Evolutionary conservation across 2,329 filamentous ascomycete genomes (phyloP), one percentile per base, ranked within the genome.

Genomic region (Aspergillus sp.): DNA sequence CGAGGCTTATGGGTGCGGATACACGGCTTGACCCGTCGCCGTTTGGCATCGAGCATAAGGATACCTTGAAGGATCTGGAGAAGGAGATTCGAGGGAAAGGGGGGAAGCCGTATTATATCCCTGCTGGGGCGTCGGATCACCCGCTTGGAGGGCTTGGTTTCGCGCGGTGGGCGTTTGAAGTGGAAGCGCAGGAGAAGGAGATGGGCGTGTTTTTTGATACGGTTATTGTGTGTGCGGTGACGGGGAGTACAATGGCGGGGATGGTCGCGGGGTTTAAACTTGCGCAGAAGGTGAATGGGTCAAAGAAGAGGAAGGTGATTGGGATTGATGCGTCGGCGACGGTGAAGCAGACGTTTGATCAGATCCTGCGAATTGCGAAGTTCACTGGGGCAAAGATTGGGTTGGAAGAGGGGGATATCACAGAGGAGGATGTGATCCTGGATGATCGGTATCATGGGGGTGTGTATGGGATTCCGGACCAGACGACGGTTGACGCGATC

Each of bases 201-300:
- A 62, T 84, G 24, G 85, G 84, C 0, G 66, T 89, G 11, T 87
- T 87, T 70, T 90, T 89, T 70, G 85, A 89, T 65, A 86, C 83
- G 1, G 67, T 90, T 7, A 74, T 90, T 53, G 88, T 89, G 8
- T 90, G 87, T 68, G 86, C 85, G 17, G 88, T 90, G 2, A 90
- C 88, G 0, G 89, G 88, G 4, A 86, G 82, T 5, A 90, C 88
- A 1, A 81, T 89, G 68, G 88, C 84, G 0, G 89, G 89, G 8
- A 88, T 91, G 80, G 79, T 91, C 8, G 88, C 87, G 0, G 89
- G 89, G 0, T 89, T 90, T 71, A 89, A 89, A 75, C 76, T 89
- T 22, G 75, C 82, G 2, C 78, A 88, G 72, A 78, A 48, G 1
- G 70, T 70, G 1, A 36, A 32, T 5, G 44, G 12, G 5, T 24